Base-by-base conservation (phyloP, 306 rosid species). In the Phaseolus lunatus region DNA sequence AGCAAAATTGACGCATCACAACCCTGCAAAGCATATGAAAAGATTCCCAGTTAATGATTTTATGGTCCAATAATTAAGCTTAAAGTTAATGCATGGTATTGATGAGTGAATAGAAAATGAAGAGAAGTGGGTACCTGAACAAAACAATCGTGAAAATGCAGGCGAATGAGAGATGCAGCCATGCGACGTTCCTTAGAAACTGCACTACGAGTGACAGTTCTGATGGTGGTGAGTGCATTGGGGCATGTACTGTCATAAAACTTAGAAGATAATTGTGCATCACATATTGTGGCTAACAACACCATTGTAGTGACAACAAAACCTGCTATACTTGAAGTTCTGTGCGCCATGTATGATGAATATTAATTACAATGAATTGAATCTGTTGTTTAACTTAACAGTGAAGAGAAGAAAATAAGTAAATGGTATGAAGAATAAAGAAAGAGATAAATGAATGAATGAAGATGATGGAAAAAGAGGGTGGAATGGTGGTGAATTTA, bases 211-310 rank as follows among this genome's bases (percentile, higher is more conserved):
- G 85, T 84, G 0, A 80, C 74, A 0, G 73, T 80, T 53, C 87
- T 62, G 5, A 89, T 86, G 0, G 86, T 86, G 24, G 47, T 24
- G 9, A 91, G 89, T 9, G 92, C 97, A 2, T 80, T 80, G 0
- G 97, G 92, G 5, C 96, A 91, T 6, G 88, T 59, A 13, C 2
- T 65, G 4, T 86, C 89, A 15, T 91, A 91, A 33, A 86, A 91
- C 0, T 82, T 70, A 0, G 91, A 73, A 5, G 93, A 83, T 1
- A 91, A 84, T 2, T 87, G 86, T 6, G 93, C 93, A 22, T 86
- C 24, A 27, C 83, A 84, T 23, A 80, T 15, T 16, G 79, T 69
- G 26, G 57, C 70, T 59, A 81, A 7, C 12, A 81, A 5, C 41
- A 84, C 13, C 26, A 86, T 3, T 37, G 1, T 3, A 7, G 57